A percentile compares a stretch with the other conserved stretches of the same genome.
Evolutionary conservation across 208 protist species (phyloP).

Genomic region (Balamuthia mandrillaris): DNA sequence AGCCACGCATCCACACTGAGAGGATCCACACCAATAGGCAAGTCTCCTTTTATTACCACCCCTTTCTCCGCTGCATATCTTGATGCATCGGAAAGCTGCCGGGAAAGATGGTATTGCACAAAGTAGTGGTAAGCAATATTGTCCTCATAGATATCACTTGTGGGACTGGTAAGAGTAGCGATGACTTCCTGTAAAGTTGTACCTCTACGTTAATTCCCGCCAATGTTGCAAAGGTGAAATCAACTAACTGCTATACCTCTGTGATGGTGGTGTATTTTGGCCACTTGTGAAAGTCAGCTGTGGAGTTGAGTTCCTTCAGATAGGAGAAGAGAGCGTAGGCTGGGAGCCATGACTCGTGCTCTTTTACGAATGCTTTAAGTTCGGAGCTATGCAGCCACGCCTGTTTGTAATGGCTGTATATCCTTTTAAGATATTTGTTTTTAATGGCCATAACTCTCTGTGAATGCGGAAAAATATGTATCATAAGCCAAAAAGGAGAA

Average conservation of each 20-base stretch:
- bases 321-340: constrained; percentile 65
- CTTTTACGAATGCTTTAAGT: constrained; percentile 44
- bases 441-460: too few relatives aligned
- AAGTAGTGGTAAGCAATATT: constrained; percentile 59
- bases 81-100: constrained; percentile 58
- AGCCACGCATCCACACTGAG: constrained; percentile 66
- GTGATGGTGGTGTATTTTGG: constrained; percentile 49
- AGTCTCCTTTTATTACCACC: constrained; percentile 77
- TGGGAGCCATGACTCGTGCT: constrained; percentile 64
- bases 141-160: constrained; percentile 39
- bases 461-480: too few relatives aligned
- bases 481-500: too few relatives aligned
- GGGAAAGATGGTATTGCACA: constrained; percentile 67
- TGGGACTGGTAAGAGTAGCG: constrained; percentile 25
- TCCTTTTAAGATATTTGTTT: too few relatives aligned
- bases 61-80: constrained; percentile 49
- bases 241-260: neutral
- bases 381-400: too few relatives aligned
- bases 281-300: constrained; percentile 64
- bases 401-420: too few relatives aligned
- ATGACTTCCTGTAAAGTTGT: neutral
- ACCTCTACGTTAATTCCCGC: neutral
- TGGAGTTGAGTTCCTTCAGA: constrained; percentile 53
- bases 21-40: constrained; percentile 75
- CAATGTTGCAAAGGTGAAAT: neutral